Evolutionary conservation across 139 green algal species (phyloP), one percentile per base, ranked within the genome.

Genomic region (Chlamydomonas sp.): DNA sequence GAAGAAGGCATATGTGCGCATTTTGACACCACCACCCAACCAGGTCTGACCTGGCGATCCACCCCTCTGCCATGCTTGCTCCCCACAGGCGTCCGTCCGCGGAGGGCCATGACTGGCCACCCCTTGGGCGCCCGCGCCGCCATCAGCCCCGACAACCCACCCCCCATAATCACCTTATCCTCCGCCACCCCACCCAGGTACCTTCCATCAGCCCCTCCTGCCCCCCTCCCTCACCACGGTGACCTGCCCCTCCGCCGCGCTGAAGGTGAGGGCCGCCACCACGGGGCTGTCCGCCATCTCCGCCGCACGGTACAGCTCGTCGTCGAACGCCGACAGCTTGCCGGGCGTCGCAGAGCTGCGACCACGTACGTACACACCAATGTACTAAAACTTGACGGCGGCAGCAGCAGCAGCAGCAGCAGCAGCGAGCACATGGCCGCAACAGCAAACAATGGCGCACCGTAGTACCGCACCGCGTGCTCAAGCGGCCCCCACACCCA

Each of bases 301-400:
- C 5, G 63, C 90, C 57, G 76, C 90, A 2, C 88, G 86, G 88
- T 96, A 97, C n/a, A 99, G 91, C 80, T 98, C 97, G 16, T 98
- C 97, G 78, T 99, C 96, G 87, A 99, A 98, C 17, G 93, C 93
- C 1, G 67, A 86, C 82, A 98, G 92, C 57, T 94, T 92, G 2
- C 95, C 96, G 18, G 97, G 97, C 0, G 95, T 97, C 0, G 91
- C 97, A 9, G 87, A 88, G 81, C 94, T 97, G 92, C 68, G 88
- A 4, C 4, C 15, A 12, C 6, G 74, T 80, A 31, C 58, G 7
- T 67, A 61, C 72, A 60, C 18, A 49, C 20, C 17, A 12, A 10
- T 10, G 7, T 31, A 78, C 72, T 78, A 18, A 78, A 31, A 15
- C 20, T 12, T 78, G 20, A 9, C 8, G 10, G 73, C 73, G 16